Base-by-base conservation (phyloP, 176 grass and related monocot genomes). In the Guadua angustifolia region DNA sequence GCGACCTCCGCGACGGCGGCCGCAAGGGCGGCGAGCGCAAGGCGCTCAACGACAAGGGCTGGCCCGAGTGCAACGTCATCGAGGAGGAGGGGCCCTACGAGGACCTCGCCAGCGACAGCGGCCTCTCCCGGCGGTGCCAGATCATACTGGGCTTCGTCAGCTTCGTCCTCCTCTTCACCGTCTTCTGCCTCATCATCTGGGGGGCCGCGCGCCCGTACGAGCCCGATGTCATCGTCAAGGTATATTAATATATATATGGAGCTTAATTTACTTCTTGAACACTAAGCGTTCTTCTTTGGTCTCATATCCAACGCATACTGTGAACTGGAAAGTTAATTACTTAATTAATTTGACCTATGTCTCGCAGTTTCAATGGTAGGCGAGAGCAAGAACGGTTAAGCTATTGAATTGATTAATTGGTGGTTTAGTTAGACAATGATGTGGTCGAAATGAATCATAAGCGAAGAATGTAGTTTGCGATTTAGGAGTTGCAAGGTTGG, bases 41-140 rank as follows among this genome's bases (percentile, higher is more conserved):
- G 69, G 47, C 60, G 1, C 67, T 95, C 60, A 99, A 99, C 71
- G 91, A 95, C 24, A 99, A 99, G 78, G 96, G 93, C 0, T 99
- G 96, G 96, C 96, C 96, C 2, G 96, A 99, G 86, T 99, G 96
- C 73, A 92, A 87, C 69, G 96, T 99, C 77, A 99, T 99, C 66
- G 82, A 95, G 87, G 96, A 95, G 73, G 96, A 99, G 51, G 96
- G 93, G 0, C 47, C 87, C 3, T 99, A 99, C 53, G 91, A 95
- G 44, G 91, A 87, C 53, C 93, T 99, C 71, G 78, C 82, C 46
- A 91, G 86, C 3, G 91, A 95, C 63, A 91, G 76, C 26, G 86
- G 79, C 7, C 82, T 99, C 78, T 94, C 91, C 5, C 82, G 88
- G 36, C 85, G 91, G 0, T 96, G 93, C 89, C 88, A 95, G 81